These are phyloP conservation scores for Colletotrichum truncatum DNA, from an alignment of 2,329 filamentous ascomycete species.

Conservation along the genomic window DNA sequence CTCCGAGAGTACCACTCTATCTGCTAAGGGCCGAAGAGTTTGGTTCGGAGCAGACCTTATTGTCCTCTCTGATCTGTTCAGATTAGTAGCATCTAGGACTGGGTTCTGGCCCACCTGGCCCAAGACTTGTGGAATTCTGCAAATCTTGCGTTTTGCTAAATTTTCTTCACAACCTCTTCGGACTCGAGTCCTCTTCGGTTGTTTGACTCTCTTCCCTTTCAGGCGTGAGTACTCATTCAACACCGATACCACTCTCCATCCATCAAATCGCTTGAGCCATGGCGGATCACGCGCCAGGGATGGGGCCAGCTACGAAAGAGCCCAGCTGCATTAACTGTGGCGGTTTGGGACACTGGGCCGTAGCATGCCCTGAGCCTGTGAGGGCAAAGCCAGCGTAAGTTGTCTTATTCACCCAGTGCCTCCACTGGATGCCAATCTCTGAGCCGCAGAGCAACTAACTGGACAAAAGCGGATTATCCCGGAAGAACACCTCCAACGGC, in stretches of 20 bases:
- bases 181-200: no score
- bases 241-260: background rate
- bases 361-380: conserved; percentile 27
- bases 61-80: no score
- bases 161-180: no score
- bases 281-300: conserved; percentile 24
- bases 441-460: background rate
- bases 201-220: no score
- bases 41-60: no score
- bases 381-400: conserved; percentile 30
- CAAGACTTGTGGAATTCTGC: no score
- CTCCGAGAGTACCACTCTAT: no score
- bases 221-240: no score
- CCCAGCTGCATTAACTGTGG: conserved; percentile 31
- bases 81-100: no score
- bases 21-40: no score
- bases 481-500: conserved; percentile 13
- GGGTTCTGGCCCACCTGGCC: no score
- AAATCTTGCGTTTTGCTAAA: no score
- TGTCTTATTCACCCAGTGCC: background rate
- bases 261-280: background rate
- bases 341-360: conserved; percentile 28
- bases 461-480: conserved; percentile 14
- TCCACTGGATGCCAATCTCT: background rate
- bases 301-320: conserved; percentile 22